These are phyloP conservation scores for Blastobotrys peoriensis DNA, from an alignment of 805 yeast genomes.

Conservation along the genomic window DNA sequence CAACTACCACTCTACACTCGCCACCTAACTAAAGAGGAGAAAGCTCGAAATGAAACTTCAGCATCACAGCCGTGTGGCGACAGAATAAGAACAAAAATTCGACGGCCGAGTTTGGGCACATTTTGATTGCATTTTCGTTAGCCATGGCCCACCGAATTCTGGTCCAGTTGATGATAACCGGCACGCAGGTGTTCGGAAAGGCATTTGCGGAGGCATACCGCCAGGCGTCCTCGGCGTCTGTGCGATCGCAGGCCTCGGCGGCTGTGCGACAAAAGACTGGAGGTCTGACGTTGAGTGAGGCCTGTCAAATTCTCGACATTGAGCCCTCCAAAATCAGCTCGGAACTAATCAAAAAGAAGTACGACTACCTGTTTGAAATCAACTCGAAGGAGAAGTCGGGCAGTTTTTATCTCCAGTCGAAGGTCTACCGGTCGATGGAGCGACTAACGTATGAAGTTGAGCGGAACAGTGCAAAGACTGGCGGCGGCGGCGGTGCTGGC, in stretches of 20 bases:
- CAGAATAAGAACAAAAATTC: too few species aligned
- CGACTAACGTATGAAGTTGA: slow-evolving; percentile 74
- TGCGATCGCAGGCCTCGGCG: slow-evolving; percentile 52
- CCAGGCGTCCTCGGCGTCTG: slow-evolving; percentile 90
- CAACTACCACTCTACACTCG: not conserved
- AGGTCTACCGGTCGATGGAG: slow-evolving; percentile 92
- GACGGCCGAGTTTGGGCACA: too few species aligned
- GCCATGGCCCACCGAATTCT: slow-evolving; percentile 83
- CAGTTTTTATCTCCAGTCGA: slow-evolving; percentile 86
- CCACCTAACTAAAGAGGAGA: too few species aligned
- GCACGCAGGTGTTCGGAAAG: slow-evolving; percentile 91
- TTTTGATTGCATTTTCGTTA: too few species aligned
- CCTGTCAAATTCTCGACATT: slow-evolving; percentile 82
- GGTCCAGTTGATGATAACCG: slow-evolving; percentile 85
- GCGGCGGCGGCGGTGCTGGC: slow-evolving; percentile 8
- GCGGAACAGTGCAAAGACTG: slow-evolving; percentile 5
- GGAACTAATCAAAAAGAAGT: slow-evolving; percentile 57
- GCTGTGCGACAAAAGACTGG: slow-evolving; percentile 43
- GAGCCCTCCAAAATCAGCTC: slow-evolving; percentile 48
- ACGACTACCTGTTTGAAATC: slow-evolving; percentile 75
- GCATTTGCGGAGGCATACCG: slow-evolving; percentile 96
- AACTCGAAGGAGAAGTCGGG: slow-evolving; percentile 96
- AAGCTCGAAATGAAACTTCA: too few species aligned
- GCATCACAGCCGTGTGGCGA: too few species aligned
- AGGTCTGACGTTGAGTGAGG: slow-evolving; percentile 83